Evolutionary conservation across 495 filamentous ascomycete genomes (phyloP), one percentile per base, ranked within the genome.

Genomic region (Platismatia glauca): DNA sequence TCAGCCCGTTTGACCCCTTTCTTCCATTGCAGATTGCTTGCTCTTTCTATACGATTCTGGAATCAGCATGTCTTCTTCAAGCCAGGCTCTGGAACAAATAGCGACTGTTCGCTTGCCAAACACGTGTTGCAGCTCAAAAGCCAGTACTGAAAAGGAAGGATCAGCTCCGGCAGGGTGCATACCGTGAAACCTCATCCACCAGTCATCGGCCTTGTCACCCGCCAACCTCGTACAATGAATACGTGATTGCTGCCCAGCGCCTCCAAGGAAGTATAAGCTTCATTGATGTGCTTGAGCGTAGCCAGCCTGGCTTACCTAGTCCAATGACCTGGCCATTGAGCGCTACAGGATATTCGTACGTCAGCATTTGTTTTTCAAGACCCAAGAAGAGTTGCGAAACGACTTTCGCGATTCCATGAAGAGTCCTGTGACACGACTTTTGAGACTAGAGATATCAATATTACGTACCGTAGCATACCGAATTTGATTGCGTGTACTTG

Each of bases 171-270:
- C n/a, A 41, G 41, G 41, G 3, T 44, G 2, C 7, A 2, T n/a
- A 38, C 16, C n/a, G 78, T 96, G 88, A 83, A 96, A 97, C 68
- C 94, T 87, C 78, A 97, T 86, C 94, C 94, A 98, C 94, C 94
- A 98, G 80, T 93, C 95, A 75, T 98, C 94, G 56, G 91, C 90
- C 80, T 98, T 98, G 78, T 96, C 94, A 66, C 95, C 94, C n/a
- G 94, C 94, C 48, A 98, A 83, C 65, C 94, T 87, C 33, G 94
- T 98, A 81, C 95, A 97, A 81, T 97, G 95, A 68, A 98, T 98
- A 67, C 94, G 86, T 64, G 89, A 93, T 77, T 98, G 94, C 76
- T 98, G 94, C 58, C 94, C 94, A 58, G 94, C 94, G 65, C 95
- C 94, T 5, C 35, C 4, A n/a, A 18, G 6, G 0, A 35, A 37